Evolutionary conservation across 2,329 filamentous ascomycete genomes (phyloP).

Genomic region (Ophiostoma perfectum): DNA sequence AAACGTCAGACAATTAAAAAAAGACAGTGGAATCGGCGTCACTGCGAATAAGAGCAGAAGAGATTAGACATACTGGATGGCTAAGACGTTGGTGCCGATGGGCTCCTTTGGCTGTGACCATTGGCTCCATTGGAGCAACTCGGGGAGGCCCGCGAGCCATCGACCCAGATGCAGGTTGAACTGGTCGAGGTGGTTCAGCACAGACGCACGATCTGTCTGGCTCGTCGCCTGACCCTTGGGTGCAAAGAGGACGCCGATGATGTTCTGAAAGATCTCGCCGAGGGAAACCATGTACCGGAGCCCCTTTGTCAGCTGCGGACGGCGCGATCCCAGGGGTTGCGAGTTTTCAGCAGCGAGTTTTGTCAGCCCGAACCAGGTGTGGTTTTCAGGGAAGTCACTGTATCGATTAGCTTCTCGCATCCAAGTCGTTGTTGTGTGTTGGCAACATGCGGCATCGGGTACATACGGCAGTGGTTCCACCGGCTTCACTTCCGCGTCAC

Average conservation of each 20-base stretch:
- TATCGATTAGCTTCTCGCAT: background rate
- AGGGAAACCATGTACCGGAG: background rate
- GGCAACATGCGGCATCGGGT: background rate
- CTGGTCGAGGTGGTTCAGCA: background rate
- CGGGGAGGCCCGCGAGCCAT: background rate
- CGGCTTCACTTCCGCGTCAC: background rate
- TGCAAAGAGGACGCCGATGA: conserved; percentile 8
- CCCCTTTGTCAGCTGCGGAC: background rate
- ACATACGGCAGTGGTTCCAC: conserved; percentile 1
- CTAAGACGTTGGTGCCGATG: background rate
- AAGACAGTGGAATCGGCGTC: background rate
- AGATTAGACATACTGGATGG: background rate
- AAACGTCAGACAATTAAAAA: background rate
- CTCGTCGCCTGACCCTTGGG: background rate
- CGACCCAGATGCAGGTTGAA: background rate
- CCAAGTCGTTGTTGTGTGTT: background rate
- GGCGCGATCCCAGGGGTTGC: background rate
- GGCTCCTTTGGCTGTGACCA: conserved; percentile 5
- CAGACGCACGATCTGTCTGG: background rate
- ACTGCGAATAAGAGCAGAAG: too few species aligned
- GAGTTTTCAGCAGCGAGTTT: background rate
- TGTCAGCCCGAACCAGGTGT: background rate
- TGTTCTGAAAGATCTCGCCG: background rate
- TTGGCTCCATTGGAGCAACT: conserved; percentile 3
- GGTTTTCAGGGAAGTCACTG: background rate